Conservation (phyloP, 768 basidiomycete species). For the Tricholoma terreum region DNA sequence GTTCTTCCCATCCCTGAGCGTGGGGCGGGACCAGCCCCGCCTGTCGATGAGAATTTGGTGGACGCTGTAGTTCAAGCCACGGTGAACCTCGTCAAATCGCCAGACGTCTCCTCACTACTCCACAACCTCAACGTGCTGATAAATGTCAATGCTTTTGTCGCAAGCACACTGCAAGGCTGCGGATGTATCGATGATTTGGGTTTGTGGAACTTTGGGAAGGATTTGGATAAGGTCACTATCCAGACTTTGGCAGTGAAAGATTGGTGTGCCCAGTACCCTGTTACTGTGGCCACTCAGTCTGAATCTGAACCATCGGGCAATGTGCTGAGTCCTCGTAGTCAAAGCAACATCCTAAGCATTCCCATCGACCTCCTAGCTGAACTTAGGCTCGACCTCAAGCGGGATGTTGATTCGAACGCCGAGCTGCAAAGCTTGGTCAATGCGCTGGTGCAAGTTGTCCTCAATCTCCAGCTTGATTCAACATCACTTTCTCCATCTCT, state of each 20-base stretch:
- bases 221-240: constrained; percentile 5
- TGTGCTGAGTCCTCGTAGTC: neutral
- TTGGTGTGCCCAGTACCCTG: constrained; percentile 13
- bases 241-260: constrained; percentile 5
- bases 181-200: constrained; percentile 8
- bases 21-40: neutral
- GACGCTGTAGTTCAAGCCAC: constrained; percentile 11
- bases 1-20: neutral
- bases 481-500: constrained; percentile 7
- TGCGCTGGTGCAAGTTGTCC: constrained; percentile 7
- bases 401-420: constrained; percentile 1
- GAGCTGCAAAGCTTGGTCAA: constrained; percentile 9
- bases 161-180: constrained; percentile 9
- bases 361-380: constrained; percentile 8
- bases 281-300: neutral
- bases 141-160: constrained; percentile 1
- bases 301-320: neutral
- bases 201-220: constrained; percentile 3
- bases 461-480: constrained; percentile 11
- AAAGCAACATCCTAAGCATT: neutral
- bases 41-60: constrained; percentile 11
- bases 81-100: constrained; percentile 11
- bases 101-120: constrained; percentile 4
- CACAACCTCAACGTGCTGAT: constrained; percentile 7
- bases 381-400: constrained; percentile 7